Conservation (phyloP, 352 stramenopile genomes). For the Peronospora farinosa region DNA sequence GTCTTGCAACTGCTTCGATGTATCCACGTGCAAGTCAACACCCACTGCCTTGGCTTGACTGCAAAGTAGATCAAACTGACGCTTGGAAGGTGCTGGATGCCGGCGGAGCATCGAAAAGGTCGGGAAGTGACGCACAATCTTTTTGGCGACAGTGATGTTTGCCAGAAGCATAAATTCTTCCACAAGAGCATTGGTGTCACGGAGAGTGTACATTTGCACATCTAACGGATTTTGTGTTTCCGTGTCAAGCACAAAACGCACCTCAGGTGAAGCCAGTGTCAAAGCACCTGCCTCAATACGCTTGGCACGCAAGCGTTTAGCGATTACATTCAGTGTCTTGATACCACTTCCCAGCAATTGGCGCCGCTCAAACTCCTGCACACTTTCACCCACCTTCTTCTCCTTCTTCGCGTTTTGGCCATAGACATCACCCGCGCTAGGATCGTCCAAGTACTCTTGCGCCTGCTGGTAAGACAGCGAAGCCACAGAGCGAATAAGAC, state of each 20-base stretch:
- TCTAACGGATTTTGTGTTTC: conserved; percentile 97
- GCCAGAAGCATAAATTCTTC: conserved; percentile 99
- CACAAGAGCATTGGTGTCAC: conserved; percentile 94
- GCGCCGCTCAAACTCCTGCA: conserved; percentile 22
- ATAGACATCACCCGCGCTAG: conserved; percentile 43
- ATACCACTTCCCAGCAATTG: conserved; percentile 73
- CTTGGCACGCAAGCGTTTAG: conserved; percentile 86
- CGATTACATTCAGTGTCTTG: conserved; percentile 90
- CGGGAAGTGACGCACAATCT: conserved; percentile 90
- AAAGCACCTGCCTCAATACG: conserved; percentile 94
- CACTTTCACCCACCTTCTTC: conserved; percentile 38
- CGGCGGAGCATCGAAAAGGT: conserved; percentile 93
- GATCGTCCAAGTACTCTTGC: conserved; percentile 92
- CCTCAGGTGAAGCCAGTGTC: conserved; percentile 94
- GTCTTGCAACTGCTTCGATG: conserved; percentile 72
- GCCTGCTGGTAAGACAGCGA: conserved; percentile 97
- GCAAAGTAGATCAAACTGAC: conserved; percentile 89
- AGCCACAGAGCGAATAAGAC: conserved; percentile 94
- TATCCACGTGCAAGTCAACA: conserved; percentile 75
- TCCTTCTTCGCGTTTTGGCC: conserved; percentile 24
- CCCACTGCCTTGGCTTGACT: conserved; percentile 76
- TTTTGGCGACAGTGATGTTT: conserved; percentile 98
- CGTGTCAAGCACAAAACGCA: conserved; percentile 96
- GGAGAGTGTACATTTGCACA: conserved; percentile 94
- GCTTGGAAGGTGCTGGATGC: conserved; percentile 91